Base-by-base conservation (phyloP, 2,329 filamentous ascomycete species). In the Aspergillus thermomutatus region DNA sequence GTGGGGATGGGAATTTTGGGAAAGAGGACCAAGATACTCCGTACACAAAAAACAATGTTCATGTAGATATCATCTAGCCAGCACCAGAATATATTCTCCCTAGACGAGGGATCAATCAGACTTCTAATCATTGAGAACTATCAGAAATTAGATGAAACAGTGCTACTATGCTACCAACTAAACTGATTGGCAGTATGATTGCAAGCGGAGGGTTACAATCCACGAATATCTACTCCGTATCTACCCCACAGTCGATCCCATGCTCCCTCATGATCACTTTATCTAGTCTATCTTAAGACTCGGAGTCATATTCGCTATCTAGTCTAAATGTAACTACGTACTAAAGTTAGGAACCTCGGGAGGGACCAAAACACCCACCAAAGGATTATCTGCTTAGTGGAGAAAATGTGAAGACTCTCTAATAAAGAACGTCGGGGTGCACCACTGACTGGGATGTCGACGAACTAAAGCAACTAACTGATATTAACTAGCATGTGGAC, bases 381-480 rank as follows among this genome's bases (percentile, higher is more conserved):
- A 34, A 34, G 31, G 31, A 17, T 7, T 17, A 17, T 37, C 31
- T 34, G 31, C 31, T 37, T 37, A 17, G 31, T 17, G 31, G 31
- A 37, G 31, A 14, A 3, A 37, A 17, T n/a, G 31, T 17, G 7
- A 17, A 14, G 1, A 3, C 31, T 34, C 31, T 37, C 14, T 17
- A 11, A 34, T 17, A 14, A 17, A 37, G 17, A 37, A 37, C 31
- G 31, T 14, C 31, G 5, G 14, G 14, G 31, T 17, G 17, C 3
- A 48, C 56, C 52, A 56, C 54, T 37, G 53, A 55, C 53, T 52
- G 43, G 56, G 56, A 51, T 59, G 48, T 60, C 26, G 26, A 31
- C 45, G 40, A 53, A 50, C 47, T 48, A 48, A 64, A 64, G 62
- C 14, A 37, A 17, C 31, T 37, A 37, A 37, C 31, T 37, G 31